A percentile compares a stretch with the other conserved stretches of the same genome.
Conservation (phyloP, 495 filamentous ascomycete species). For the Aspergillus haitiensis region DNA sequence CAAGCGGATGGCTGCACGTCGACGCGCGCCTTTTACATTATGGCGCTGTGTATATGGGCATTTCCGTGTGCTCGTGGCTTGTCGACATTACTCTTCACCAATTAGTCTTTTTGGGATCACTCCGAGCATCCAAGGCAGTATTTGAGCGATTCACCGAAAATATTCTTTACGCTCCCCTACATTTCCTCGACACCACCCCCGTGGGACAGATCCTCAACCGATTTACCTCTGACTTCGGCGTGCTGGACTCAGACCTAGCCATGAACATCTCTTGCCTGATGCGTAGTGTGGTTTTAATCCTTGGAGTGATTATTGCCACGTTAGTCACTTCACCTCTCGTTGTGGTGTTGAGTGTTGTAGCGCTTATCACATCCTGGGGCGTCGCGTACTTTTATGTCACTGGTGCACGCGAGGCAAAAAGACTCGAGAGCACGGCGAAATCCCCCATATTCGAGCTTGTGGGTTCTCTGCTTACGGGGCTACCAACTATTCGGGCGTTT, state of each 20-base stretch:
- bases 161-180: conserved; percentile 67
- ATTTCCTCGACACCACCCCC: conserved; percentile 82
- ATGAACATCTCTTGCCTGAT: conserved; percentile 58
- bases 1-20: neutral
- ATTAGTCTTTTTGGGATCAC: conserved; percentile 50
- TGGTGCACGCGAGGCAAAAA: conserved; percentile 73
- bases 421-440: conserved; percentile 71
- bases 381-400: conserved; percentile 61
- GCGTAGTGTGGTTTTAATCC: conserved; percentile 41
- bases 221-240: conserved; percentile 75
- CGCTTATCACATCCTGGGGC: conserved; percentile 5
- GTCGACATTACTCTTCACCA: conserved; percentile 58
- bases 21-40: conserved; percentile 55
- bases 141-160: conserved; percentile 64
- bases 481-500: conserved; percentile 75
- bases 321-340: conserved; percentile 36
- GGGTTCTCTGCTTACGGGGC: conserved; percentile 65
- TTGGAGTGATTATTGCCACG: conserved; percentile 37
- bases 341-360: conserved; percentile 24
- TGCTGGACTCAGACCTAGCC: conserved; percentile 64
- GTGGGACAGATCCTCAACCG: conserved; percentile 76
- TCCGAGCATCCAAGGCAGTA: conserved; percentile 62
- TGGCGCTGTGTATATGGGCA: conserved; percentile 63
- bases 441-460: conserved; percentile 79
- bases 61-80: conserved; percentile 58